Evolutionary conservation across 768 basidiomycete genomes (phyloP).

Genomic region (Tylopilus felleus): DNA sequence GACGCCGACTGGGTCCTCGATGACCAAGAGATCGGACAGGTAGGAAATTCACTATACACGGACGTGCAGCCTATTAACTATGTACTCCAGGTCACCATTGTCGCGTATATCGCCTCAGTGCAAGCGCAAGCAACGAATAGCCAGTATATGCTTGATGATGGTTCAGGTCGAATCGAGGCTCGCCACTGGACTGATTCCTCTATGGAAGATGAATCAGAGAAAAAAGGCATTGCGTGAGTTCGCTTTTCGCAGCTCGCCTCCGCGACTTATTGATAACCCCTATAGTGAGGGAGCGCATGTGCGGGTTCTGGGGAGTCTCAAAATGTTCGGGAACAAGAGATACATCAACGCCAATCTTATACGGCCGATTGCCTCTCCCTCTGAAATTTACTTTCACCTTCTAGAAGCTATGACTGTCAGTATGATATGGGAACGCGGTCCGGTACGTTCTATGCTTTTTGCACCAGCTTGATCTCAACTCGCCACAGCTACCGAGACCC

Average conservation of each 20-base stretch:
- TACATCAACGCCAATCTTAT: conserved; percentile 80
- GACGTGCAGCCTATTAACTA: conserved; percentile 1
- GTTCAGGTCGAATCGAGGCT: conserved; percentile 74
- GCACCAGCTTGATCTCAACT: not conserved
- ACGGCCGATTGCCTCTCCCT: conserved; percentile 60
- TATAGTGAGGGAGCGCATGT: conserved; percentile 73
- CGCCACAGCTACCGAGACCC: conserved; percentile 32
- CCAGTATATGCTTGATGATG: conserved; percentile 80
- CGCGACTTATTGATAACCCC: not conserved
- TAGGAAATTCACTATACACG: conserved; percentile 27
- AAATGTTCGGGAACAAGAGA: conserved; percentile 75
- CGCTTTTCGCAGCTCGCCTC: conserved; percentile 1
- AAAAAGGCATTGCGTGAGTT: conserved; percentile 46
- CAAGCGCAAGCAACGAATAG: conserved; percentile 75
- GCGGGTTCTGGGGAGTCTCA: conserved; percentile 77
- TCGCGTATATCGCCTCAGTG: conserved; percentile 69
- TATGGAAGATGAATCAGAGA: conserved; percentile 50
- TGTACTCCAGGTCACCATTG: conserved; percentile 57
- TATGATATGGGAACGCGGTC: conserved; percentile 62
- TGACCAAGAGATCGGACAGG: conserved; percentile 77
- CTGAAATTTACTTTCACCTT: conserved; percentile 82
- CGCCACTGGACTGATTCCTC: conserved; percentile 79
- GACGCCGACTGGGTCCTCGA: conserved; percentile 90
- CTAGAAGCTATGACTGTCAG: conserved; percentile 71
- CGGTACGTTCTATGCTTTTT: conserved; percentile 40